Base-by-base conservation (phyloP, 148 eudicot genomes). In the Fagopyrum esculentum region DNA sequence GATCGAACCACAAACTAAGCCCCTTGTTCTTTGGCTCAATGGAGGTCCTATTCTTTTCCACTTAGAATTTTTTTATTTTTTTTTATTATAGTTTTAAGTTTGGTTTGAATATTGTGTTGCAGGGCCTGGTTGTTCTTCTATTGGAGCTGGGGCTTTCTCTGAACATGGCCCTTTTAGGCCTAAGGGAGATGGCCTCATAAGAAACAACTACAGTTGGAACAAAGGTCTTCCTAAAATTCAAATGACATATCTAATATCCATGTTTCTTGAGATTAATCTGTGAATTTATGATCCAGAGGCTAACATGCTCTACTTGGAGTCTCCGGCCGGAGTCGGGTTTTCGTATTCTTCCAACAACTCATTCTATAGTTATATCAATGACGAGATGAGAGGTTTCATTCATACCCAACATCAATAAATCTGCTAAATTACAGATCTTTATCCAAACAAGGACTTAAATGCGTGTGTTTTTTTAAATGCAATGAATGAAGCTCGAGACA, bases 261-360 rank as follows among this genome's bases (percentile, higher is more conserved):
- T 35, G 40, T 35, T 35, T 49, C 10, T 49, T 49, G 40, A 35
- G 2, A 49, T 49, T 49, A 7, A 49, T 1, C 3, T 40, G 40
- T 40, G 3, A 2, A 64, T 40, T 3, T 35, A 35, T 64, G 70
- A 9, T 64, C 9, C 73, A 69, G 73, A 11, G 50, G 73, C 73
- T 16, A 69, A 69, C 50, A 69, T 69, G 73, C 16, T 69, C 22
- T 69, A 43, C 50, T 16, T 69, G 73, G 73, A 69, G 9, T 44
- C 73, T 43, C 73, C 73, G 47, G 73, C 73, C 44, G 73, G 73
- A 13, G 50, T 45, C 15, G 73, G 73, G 50, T 69, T 69, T 9
- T 69, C 73, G 10, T 69, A 69, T 46, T 69, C 73, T 1, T 16
- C 11, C 9, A 69, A 69, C 73, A 69, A 69, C 26, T 69, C 73